Evolutionary conservation across 257 asterid species (phyloP).

Genomic region (Penstemon barbatus): DNA sequence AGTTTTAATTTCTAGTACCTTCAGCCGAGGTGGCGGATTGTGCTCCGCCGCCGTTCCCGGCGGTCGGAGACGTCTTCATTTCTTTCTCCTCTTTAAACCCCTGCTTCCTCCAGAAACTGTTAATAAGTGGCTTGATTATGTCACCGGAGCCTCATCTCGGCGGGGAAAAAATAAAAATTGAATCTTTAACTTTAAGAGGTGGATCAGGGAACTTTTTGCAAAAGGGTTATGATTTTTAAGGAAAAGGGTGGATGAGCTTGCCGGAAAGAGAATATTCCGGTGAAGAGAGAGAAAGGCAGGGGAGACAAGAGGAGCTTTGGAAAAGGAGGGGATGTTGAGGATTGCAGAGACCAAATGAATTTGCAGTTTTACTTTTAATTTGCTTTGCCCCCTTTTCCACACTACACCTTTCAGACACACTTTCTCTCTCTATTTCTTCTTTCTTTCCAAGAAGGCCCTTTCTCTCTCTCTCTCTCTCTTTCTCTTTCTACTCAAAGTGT

Average conservation of each 20-base stretch:
- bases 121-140: constrained; percentile 21
- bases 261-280: constrained; percentile 38
- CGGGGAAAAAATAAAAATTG: constrained; percentile 21
- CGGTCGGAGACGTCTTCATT: constrained; percentile 56
- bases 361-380: constrained; percentile 57
- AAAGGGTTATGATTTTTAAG: constrained; percentile 16
- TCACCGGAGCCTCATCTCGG: constrained; percentile 52
- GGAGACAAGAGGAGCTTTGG: constrained; percentile 80
- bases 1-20: constrained; percentile 37
- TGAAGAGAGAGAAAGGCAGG: constrained; percentile 29
- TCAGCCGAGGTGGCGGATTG: constrained; percentile 51
- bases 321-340: constrained; percentile 75
- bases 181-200: constrained; percentile 22
- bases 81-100: not conserved
- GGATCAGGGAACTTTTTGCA: constrained; percentile 25
- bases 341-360: constrained; percentile 80
- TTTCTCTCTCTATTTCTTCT: constrained; percentile 29
- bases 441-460: constrained; percentile 25
- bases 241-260: not conserved
- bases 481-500: constrained; percentile 38
- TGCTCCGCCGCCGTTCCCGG: constrained; percentile 51
- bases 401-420: constrained; percentile 64
- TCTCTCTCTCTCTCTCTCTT: constrained; percentile 11
- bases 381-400: constrained; percentile 60
- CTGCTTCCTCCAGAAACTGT: constrained; percentile 10